phyloP scores from a whole-genome alignment of 768 basidiomycete species.

The Suillus weaverae region DNA sequence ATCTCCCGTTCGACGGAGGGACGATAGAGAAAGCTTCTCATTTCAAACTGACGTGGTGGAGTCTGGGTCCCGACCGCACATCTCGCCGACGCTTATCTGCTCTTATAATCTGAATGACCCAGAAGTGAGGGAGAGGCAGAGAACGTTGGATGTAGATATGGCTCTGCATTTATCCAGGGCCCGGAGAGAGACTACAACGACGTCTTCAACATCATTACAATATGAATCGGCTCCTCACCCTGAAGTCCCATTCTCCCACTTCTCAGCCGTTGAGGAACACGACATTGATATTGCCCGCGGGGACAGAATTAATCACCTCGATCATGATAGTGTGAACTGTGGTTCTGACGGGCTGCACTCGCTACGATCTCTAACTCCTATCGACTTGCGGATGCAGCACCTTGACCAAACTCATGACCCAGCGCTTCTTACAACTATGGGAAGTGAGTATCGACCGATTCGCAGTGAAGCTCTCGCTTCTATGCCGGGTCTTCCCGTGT shows the following conservation, averaged over 20 bases:
- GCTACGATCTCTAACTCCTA: conserved; percentile 14
- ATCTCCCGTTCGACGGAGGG: conserved; percentile 42
- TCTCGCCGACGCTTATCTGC: conserved; percentile 62
- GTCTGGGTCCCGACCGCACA: conserved; percentile 42
- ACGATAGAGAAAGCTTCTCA: conserved; percentile 32
- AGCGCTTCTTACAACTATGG: conserved; percentile 38
- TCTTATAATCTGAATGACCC: conserved; percentile 71
- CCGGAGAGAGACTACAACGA: conserved; percentile 58
- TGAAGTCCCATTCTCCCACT: conserved; percentile 37
- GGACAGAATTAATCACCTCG: conserved; percentile 18
- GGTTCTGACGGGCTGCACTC: conserved; percentile 10
- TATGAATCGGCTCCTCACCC: conserved; percentile 30
- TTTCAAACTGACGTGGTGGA: conserved; percentile 45
- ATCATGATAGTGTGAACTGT: conserved; percentile 13
- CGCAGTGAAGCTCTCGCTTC: conserved; percentile 29
- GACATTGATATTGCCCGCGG: conserved; percentile 44
- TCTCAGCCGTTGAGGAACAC: conserved; percentile 52
- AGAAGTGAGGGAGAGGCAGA: conserved; percentile 80
- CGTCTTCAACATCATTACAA: conserved; percentile 32
- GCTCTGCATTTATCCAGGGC: conserved; percentile 77
- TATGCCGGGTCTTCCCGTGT: conserved; percentile 60
- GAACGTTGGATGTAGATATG: conserved; percentile 94
- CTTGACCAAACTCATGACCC: conserved; percentile 51
- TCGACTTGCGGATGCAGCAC: conserved; percentile 36
- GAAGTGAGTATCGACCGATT: conserved; percentile 21